These are phyloP conservation scores for Crithidia thermophila DNA, from an alignment of 208 protist species.

Conservation along the genomic window DNA sequence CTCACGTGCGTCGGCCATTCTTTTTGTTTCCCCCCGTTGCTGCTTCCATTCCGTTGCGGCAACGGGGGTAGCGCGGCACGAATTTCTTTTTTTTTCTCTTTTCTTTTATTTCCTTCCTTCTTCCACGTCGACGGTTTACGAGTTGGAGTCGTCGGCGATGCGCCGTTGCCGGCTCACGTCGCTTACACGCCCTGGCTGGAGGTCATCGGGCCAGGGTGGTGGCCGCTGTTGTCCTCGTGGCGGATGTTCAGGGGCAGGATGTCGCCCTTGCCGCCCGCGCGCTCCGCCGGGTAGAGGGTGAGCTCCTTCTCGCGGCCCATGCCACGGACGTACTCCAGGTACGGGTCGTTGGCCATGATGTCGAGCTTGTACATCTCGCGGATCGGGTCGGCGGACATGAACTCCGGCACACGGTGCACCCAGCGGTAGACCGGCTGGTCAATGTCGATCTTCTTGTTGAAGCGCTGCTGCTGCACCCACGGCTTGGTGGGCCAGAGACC, in stretches of 20 bases:
- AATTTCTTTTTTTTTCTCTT: not conserved
- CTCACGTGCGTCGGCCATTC: too few species aligned
- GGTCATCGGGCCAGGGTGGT: constrained; percentile 62
- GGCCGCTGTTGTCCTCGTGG: constrained; percentile 62
- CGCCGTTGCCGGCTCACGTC: not conserved
- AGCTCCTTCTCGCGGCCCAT: constrained; percentile 81
- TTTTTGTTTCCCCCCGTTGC: too few species aligned
- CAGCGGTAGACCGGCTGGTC: constrained; percentile 83
- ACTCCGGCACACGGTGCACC: constrained; percentile 81
- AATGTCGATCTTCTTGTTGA: constrained; percentile 87
- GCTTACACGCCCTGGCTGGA: constrained; percentile 29
- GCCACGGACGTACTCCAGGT: constrained; percentile 75
- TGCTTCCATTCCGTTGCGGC: too few species aligned
- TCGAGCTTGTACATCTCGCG: constrained; percentile 72
- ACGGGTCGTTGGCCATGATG: constrained; percentile 77
- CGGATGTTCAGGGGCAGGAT: constrained; percentile 57
- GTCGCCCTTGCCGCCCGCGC: constrained; percentile 46
- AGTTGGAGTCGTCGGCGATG: too few species aligned
- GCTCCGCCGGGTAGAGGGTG: constrained; percentile 41
- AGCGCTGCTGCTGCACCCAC: constrained; percentile 84
- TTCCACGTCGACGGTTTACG: too few species aligned
- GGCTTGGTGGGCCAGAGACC: constrained; percentile 78
- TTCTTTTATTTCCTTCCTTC: not conserved
- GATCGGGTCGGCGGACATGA: constrained; percentile 57
- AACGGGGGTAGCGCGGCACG: too few species aligned